Base-by-base conservation (phyloP, 371 early-diverging fungal genomes). In the Coemansia sp. region DNA sequence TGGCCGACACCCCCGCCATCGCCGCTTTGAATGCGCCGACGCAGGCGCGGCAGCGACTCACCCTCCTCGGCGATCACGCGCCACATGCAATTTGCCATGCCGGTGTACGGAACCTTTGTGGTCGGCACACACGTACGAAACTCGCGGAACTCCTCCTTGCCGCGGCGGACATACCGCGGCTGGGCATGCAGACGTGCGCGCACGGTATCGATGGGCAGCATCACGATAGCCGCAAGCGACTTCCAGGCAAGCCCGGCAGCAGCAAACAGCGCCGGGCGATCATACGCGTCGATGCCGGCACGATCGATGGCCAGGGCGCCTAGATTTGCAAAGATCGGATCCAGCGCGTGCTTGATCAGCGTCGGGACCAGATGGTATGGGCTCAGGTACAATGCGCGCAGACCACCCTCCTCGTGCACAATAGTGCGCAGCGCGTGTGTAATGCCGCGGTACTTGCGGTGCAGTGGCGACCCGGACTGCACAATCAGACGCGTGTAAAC, bases 1-100 rank as follows among this genome's bases (percentile, higher is more conserved):
- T 81, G 64, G 67, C 81, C 67, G 64, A 81, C 80, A 69, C 66
- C 42, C 62, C 78, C 63, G 18, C 56, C 53, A 29, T 39, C 63
- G 55, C 58, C 69, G 71, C 43, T 74, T 72, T 60, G 60, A 49
- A 51, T 58, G 60, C 54, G 63, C 52, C 50, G 63, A 51, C 64
- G 47, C 39, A 56, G 31, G 29, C 60, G 52, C 34, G 43, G 51
- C 7, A 75, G 49, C 36, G 67, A 66, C 67, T 56, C 84, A n/a
- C 94, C 95, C 76, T 96, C 98, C 77, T 97, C 96, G 14, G 84
- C 83, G 65, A 92, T 77, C 31, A 95, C 90, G 54, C 91, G 83
- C 61, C 86, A 86, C 7, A 84, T 56, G 53, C 93, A 92, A 70
- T 97, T 93, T 29, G 84, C 58, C 64, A 94, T 76, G 9, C 94